Base-by-base conservation (phyloP, 176 grass and related monocot genomes). In the Typha latifolia region DNA sequence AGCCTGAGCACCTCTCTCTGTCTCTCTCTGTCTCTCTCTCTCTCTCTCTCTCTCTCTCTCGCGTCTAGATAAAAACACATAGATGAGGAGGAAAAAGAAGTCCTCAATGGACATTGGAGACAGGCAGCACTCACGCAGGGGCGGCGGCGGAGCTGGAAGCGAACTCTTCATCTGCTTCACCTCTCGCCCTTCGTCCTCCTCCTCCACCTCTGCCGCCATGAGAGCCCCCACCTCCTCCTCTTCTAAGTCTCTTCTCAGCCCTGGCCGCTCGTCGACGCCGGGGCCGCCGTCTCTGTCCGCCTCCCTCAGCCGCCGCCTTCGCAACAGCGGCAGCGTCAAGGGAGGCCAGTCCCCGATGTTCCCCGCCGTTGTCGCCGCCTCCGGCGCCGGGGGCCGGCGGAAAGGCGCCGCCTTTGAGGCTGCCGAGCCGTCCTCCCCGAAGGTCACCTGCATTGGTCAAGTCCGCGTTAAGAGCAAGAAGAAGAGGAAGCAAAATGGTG, bases 321-420 rank as follows among this genome's bases (percentile, higher is more conserved):
- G 79, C 43, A 87, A 64, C 64, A 99, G 94, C 72, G 86, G 94
- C 5, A 93, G 85, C 73, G 66, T 93, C 11, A 99, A 99, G 82
- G 94, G 94, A 5, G 89, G 81, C 8, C 94, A 99, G 72, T 99
- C 94, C 14, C 94, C 94, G 49, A 99, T 99, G 89, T 99, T 99
- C 73, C 86, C 85, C 3, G 37, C 83, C 12, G 85, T 83, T 0
- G 75, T 80, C 15, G 70, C 79, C 4, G 80, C 73, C 32, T 62
- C 81, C 32, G 68, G 86, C 10, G 73, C 76, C 32, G 61, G 48
- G 0, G 61, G 71, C 11, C 62, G 71, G 14, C 57, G 71, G 61
- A 63, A 84, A 49, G 77, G 88, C 2, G 67, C 51, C 20, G 77
- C 76, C 3, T 78, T 91, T 43, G 92, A 96, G 61, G 86, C 88